Evolutionary conservation across 2,329 filamentous ascomycete species (phyloP), one percentile per base, ranked within the genome.

Genomic region (Amesomyces nigricolor): DNA sequence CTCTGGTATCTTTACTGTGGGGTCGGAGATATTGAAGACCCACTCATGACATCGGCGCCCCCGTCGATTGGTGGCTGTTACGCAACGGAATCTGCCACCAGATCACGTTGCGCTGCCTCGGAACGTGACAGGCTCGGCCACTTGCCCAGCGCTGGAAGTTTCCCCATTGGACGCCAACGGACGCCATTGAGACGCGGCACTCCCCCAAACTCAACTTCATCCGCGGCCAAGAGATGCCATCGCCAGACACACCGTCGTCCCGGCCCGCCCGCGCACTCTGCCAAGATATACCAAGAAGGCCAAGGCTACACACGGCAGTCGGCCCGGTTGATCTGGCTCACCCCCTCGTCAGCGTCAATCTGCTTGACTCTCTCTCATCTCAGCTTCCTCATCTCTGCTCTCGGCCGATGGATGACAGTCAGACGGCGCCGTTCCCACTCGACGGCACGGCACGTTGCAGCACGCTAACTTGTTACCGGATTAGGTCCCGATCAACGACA

Each of bases 51-150:
- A 40, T 43, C 16, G 14, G 11, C 14, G 22, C 16, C 10, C 11
- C 22, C 43, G 26, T 29, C 54, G 35, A 54, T 57, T 59, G 50
- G 47, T 32, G 53, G 48, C 43, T 40, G 53, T 62, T 62, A 62
- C 61, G 61, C 61, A 62, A 62, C 58, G 32, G 50, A 60, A 60
- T 62, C 59, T 53, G 49, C 19, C 51, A 29, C 40, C 13, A 55
- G 52, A 58, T 60, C 54, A 60, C 49, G 59, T 58, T 60, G 59
- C 35, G 42, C 54, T 53, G 53, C 58, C 44, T 39, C 40, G 50
- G 53, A 26, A 22, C 50, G 35, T 57, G 54, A 57, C 51, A 56
- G 57, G 59, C 30, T 37, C 47, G 38, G 17, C 38, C 29, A 5
- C 22, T 26, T 26, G 32, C 8, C 32, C 32, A 35, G 11, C 9